Evolutionary conservation across 1,284 basidiomycete species (phyloP).

Genomic region (Trichosporon sp.): DNA sequence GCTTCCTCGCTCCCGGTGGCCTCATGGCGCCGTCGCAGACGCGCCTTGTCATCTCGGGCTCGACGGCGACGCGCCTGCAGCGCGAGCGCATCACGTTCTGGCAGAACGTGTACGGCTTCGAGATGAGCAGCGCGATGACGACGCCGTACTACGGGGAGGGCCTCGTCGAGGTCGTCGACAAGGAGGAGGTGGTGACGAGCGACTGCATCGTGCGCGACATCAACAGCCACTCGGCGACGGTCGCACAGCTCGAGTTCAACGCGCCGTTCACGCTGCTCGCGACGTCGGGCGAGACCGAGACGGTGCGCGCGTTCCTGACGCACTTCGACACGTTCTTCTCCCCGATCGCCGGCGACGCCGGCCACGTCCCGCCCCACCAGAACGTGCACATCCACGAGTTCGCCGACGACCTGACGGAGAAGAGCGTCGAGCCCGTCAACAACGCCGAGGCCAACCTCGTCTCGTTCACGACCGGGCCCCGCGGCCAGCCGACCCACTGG

Average conservation of each 20-base stretch:
- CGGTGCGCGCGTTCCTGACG: conserved; percentile 76
- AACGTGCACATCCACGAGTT: conserved; percentile 36
- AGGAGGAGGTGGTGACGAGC: conserved; percentile 64
- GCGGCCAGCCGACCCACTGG: conserved; percentile 87
- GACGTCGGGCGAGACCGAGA: conserved; percentile 58
- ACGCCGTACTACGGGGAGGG: conserved; percentile 66
- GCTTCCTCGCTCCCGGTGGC: conserved; percentile 60
- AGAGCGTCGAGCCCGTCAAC: conserved; percentile 23
- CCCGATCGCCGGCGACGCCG: conserved; percentile 50
- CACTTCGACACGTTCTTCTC: conserved; percentile 95
- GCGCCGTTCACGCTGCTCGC: conserved; percentile 67
- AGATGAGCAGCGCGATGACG: conserved; percentile 68
- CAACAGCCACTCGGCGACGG: conserved; percentile 60
- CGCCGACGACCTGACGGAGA: conserved; percentile 31
- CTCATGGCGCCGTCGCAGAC: conserved; percentile 91
- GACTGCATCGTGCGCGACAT: conserved; percentile 66
- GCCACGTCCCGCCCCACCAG: conserved; percentile 53
- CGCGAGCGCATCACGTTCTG: conserved; percentile 84
- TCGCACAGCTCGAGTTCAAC: conserved; percentile 71
- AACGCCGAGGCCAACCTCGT: conserved; percentile 49
- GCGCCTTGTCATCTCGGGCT: conserved; percentile 75
- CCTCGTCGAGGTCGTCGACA: conserved; percentile 70
- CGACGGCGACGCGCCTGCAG: conserved; percentile 67
- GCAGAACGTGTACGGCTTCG: conserved; percentile 86
- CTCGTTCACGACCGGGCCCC: conserved; percentile 85